Evolutionary conservation across 176 grass and related monocot species (phyloP).

Genomic region (Melocanna baccifera): DNA sequence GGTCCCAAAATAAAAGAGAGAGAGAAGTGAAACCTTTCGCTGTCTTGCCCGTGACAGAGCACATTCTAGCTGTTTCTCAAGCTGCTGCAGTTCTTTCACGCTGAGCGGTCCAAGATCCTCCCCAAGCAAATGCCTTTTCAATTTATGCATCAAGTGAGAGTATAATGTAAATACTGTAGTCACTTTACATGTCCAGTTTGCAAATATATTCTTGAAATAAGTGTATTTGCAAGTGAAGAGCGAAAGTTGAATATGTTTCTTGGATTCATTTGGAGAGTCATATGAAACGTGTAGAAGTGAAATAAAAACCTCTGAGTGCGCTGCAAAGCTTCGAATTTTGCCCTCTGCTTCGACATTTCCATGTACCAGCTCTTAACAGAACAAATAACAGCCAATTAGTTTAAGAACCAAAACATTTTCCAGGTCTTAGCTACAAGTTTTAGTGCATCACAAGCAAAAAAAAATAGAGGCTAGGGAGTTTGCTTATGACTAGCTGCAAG

Average conservation of each 20-base stretch:
- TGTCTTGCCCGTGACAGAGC: constrained; percentile 78
- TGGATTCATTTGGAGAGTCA: background rate
- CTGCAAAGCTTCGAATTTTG: constrained; percentile 81
- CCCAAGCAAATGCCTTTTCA: constrained; percentile 82
- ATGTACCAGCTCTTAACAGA: constrained; percentile 71
- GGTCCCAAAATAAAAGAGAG: background rate
- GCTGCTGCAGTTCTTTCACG: constrained; percentile 89
- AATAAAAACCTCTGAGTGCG: constrained; percentile 75
- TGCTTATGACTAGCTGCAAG: background rate
- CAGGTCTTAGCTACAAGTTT: background rate
- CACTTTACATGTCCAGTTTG: background rate
- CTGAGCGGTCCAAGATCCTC: constrained; percentile 93
- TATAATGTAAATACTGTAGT: background rate
- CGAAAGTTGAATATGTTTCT: background rate
- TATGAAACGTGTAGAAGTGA: background rate
- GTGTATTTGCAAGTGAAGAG: background rate
- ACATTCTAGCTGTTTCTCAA: constrained; percentile 91
- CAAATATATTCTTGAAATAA: background rate
- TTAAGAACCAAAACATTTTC: background rate
- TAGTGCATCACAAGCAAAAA: background rate
- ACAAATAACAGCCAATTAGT: constrained; percentile 11
- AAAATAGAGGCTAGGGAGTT: background rate
- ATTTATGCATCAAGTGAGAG: background rate
- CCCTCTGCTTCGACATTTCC: constrained; percentile 94
- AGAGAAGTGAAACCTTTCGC: constrained; percentile 52